These are phyloP conservation scores for Carex littledalei DNA, from an alignment of 176 grass and related monocot species.

Conservation along the genomic window DNA sequence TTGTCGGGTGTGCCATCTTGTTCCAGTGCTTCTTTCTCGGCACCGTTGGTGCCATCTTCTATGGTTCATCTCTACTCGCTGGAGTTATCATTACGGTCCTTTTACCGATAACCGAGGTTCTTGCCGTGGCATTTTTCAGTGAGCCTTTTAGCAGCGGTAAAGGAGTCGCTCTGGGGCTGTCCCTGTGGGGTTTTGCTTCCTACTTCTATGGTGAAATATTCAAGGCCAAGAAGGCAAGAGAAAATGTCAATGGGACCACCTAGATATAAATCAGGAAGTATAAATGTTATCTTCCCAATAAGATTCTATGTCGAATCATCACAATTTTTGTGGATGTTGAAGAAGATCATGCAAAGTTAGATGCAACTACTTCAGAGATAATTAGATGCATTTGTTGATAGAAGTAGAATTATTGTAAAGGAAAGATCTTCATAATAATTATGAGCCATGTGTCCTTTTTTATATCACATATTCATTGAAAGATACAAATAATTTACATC, in stretches of 20 bases:
- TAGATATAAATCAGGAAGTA: background rate
- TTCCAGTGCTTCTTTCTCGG: slow-evolving; percentile 79
- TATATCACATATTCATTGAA: background rate
- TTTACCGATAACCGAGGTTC: slow-evolving; percentile 56
- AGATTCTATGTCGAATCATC: background rate
- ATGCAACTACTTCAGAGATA: background rate
- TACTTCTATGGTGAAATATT: slow-evolving; percentile 86
- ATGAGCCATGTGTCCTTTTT: background rate
- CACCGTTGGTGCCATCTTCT: slow-evolving; percentile 68
- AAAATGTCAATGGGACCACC: background rate
- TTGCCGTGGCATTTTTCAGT: slow-evolving; percentile 57
- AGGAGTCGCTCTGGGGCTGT: slow-evolving; percentile 59
- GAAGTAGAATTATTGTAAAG: background rate
- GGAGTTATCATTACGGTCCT: slow-evolving; percentile 62
- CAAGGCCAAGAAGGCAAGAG: slow-evolving; percentile 19
- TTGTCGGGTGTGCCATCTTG: slow-evolving; percentile 28
- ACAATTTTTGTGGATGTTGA: background rate
- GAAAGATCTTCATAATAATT: background rate
- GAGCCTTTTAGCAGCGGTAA: slow-evolving; percentile 68
- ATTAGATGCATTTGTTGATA: background rate
- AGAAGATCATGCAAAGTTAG: background rate
- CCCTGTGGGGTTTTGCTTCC: slow-evolving; percentile 73
- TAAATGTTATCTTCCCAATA: background rate
- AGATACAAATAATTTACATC: background rate
- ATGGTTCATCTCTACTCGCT: slow-evolving; percentile 59